Base-by-base conservation (phyloP, 805 yeast species). In the Sugiyamaella qingdaonensis region DNA sequence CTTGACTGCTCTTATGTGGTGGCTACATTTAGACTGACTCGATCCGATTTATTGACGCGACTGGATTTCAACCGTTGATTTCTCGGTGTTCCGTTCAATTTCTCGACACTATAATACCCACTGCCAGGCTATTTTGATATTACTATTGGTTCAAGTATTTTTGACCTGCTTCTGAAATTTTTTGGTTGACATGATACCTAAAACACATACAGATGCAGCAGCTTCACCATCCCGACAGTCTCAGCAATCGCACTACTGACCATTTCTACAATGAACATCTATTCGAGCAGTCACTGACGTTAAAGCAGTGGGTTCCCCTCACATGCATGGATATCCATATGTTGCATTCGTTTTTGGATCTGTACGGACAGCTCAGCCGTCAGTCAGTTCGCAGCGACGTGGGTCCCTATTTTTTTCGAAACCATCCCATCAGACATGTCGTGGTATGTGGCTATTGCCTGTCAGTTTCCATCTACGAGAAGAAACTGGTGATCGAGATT, bases 291-390 rank as follows among this genome's bases (percentile, higher is more conserved):
- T 57, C 62, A 13, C 24, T 43, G 21, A 60, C 61, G 3, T 58
- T 49, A 42, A 56, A 54, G 46, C 52, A 52, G 43, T 60, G 62
- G 62, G 55, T 60, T 9, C 64, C 64, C 1, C 21, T 60, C 32
- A 39, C 46, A 10, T 51, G 59, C 37, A 32, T 42, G 18, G 62
- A 60, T 45, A 36, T 59, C 9, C 34, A 16, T 16, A 21, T 11
- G 10, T 52, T 57, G 11, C 34, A 43, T 21, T 19, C 43, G 2
- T 56, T 34, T 27, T 19, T 35, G n/a, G 35, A n/a, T 10, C 16
- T 48, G 19, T 54, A 54, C 36, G 49, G 49, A 24, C 19, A 42
- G 10, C 24, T 39, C 19, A 10, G 24, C 4, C 24, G 43, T 13
- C 8, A 33, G 27, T 29, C 29, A 10, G 10, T 44, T 13, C 19